These are phyloP conservation scores for Aspergillus arachidicola DNA, from an alignment of 2,329 filamentous ascomycete genomes.

Conservation along the genomic window DNA sequence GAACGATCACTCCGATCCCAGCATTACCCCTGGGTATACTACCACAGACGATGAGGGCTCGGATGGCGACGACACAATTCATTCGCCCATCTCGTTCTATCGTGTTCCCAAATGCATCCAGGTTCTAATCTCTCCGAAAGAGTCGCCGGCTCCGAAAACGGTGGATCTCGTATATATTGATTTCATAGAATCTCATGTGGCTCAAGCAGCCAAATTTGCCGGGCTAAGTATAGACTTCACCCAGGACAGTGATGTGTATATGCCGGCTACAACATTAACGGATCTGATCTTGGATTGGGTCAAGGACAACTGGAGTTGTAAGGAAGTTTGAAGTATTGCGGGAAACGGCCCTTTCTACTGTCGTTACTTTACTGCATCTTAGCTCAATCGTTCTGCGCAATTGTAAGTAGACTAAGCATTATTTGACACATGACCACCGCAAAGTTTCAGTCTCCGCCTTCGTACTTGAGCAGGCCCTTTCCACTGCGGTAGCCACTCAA, in stretches of 20 bases:
- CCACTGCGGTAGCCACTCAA: constrained; percentile 81
- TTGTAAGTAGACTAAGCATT: background rate
- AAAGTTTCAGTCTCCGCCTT: constrained; percentile 41
- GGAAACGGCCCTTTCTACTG: background rate
- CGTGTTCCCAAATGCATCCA: constrained; percentile 82
- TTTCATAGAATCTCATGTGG: constrained; percentile 82
- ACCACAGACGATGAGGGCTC: constrained; percentile 80
- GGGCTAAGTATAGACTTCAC: constrained; percentile 53
- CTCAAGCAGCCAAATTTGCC: constrained; percentile 69
- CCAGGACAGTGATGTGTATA: constrained; percentile 55
- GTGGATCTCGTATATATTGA: constrained; percentile 92
- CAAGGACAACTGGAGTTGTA: constrained; percentile 55
- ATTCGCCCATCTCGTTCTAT: constrained; percentile 74
- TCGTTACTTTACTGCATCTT: background rate
- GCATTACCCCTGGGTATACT: constrained; percentile 75
- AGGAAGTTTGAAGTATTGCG: constrained; percentile 6
- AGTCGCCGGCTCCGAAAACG: constrained; percentile 60
- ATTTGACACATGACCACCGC: constrained; percentile 19
- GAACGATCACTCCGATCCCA: constrained; percentile 26
- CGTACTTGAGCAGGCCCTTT: constrained; percentile 88
- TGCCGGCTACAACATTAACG: constrained; percentile 58
- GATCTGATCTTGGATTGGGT: constrained; percentile 64
- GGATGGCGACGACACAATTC: constrained; percentile 89
- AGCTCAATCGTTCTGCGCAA: background rate
- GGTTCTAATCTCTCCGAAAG: constrained; percentile 55